These are phyloP conservation scores for Sclerotinia subarctica DNA, from an alignment of 2,329 filamentous ascomycete genomes.

Conservation along the genomic window DNA sequence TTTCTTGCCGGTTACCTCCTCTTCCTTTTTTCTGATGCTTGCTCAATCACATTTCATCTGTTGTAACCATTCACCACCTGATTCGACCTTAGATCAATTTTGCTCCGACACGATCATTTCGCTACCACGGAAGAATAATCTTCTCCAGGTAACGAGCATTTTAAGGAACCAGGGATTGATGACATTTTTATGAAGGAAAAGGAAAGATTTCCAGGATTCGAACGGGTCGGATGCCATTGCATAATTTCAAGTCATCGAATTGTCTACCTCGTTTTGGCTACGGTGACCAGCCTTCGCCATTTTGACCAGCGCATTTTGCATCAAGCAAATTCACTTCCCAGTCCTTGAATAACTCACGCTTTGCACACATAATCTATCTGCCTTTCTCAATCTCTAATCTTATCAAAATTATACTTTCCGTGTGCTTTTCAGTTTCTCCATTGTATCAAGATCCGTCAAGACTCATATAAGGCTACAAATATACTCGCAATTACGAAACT, in stretches of 20 bases:
- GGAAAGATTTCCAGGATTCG: background rate
- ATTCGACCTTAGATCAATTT: constrained; percentile 1
- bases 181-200: constrained; percentile 9
- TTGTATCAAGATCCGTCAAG: background rate
- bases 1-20: background rate
- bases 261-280: constrained; percentile 7
- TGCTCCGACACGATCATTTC: constrained; percentile 6
- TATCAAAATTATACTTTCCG: background rate
- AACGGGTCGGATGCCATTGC: background rate
- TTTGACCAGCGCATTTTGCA: constrained; percentile 22
- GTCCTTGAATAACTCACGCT: background rate
- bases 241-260: background rate
- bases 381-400: background rate
- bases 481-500: constrained; percentile 2
- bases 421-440: background rate
- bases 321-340: constrained; percentile 12
- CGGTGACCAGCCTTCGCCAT: constrained; percentile 20
- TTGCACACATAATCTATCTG: background rate
- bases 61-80: background rate
- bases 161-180: background rate
- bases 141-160: constrained; percentile 9
- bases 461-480: background rate
- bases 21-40: background rate
- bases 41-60: background rate
- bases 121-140: background rate